Percentiles rank a stretch among this genome's conserved stretches.
phyloP scores from a whole-genome alignment of 495 filamentous ascomycete species.

The Cladorrhinum samala region DNA sequence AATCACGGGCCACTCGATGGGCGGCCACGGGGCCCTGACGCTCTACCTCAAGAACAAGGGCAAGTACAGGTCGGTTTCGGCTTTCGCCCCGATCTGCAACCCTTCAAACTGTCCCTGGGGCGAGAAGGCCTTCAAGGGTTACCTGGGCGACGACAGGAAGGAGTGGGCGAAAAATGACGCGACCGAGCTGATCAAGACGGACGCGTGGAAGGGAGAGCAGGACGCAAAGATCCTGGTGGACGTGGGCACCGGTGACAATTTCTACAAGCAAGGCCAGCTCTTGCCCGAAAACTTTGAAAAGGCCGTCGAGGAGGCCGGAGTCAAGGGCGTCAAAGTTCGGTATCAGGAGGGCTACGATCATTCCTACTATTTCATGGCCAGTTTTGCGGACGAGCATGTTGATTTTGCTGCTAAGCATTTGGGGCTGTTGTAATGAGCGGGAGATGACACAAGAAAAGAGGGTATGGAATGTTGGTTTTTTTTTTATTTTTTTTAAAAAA shows the following conservation, averaged over 20 bases:
- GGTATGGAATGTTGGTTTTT: background rate
- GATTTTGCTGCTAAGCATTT: constrained; percentile 85
- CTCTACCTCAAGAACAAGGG: constrained; percentile 86
- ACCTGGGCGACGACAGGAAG: constrained; percentile 63
- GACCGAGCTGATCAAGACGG: constrained; percentile 63
- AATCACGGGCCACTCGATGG: constrained; percentile 94
- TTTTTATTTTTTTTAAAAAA: background rate
- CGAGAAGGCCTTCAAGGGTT: constrained; percentile 87
- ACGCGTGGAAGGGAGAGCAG: constrained; percentile 50
- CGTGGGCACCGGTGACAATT: constrained; percentile 89
- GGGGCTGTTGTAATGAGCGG: constrained; percentile 13
- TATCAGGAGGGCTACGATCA: constrained; percentile 94
- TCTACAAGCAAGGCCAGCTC: constrained; percentile 89
- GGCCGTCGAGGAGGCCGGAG: constrained; percentile 66
- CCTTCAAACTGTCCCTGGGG: constrained; percentile 86
- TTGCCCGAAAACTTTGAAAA: constrained; percentile 87
- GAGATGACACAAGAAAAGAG: background rate
- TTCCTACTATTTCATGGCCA: constrained; percentile 90
- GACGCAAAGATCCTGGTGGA: constrained; percentile 73
- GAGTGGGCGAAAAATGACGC: constrained; percentile 88
- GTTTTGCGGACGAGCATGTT: constrained; percentile 84
- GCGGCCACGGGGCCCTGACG: constrained; percentile 89
- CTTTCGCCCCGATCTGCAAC: constrained; percentile 90
- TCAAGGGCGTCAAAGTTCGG: constrained; percentile 60
- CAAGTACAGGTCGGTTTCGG: constrained; percentile 78